phyloP scores from a whole-genome alignment of 2,329 filamentous ascomycete species.

The Aspergillus ochraceoroseus region DNA sequence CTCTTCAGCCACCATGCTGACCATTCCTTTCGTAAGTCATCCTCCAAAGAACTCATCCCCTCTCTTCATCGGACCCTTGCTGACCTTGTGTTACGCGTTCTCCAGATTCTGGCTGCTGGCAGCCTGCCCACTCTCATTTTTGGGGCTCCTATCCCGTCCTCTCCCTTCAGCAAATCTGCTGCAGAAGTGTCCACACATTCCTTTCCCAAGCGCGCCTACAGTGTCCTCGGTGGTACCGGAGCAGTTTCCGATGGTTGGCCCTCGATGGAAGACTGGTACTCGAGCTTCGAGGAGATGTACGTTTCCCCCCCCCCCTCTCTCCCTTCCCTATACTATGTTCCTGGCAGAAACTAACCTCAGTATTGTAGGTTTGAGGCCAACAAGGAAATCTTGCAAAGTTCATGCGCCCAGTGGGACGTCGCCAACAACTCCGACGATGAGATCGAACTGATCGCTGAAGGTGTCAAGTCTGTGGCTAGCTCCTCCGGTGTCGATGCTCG shows the following conservation, averaged over 20 bases:
- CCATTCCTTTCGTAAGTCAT: slow-evolving; percentile 12
- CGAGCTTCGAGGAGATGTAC: slow-evolving; percentile 24
- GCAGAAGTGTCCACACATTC: slow-evolving; percentile 4
- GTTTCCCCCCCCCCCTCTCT: too few species aligned
- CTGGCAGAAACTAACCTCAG: too few species aligned
- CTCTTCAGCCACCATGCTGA: slow-evolving; percentile 9
- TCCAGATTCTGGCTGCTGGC: slow-evolving; percentile 30
- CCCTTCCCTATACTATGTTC: too few species aligned
- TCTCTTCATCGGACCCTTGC: neutral
- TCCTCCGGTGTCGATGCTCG: slow-evolving; percentile 35
- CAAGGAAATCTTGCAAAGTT: slow-evolving; percentile 12
- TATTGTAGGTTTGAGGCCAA: slow-evolving; percentile 20
- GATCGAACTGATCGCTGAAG: slow-evolving; percentile 28
- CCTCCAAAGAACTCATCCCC: neutral
- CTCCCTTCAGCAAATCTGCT: slow-evolving; percentile 16
- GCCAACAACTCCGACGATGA: slow-evolving; percentile 29
- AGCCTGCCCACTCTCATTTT: slow-evolving; percentile 28
- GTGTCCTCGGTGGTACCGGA: slow-evolving; percentile 8
- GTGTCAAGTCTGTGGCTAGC: slow-evolving; percentile 34
- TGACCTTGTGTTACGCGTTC: neutral
- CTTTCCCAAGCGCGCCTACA: slow-evolving; percentile 9
- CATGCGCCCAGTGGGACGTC: slow-evolving; percentile 21
- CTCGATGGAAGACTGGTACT: slow-evolving; percentile 19
- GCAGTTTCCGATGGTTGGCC: slow-evolving; percentile 26
- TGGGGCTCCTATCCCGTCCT: slow-evolving; percentile 25